phyloP scores from a whole-genome alignment of 495 filamentous ascomycete genomes.

The Aspergillus kassunensis region DNA sequence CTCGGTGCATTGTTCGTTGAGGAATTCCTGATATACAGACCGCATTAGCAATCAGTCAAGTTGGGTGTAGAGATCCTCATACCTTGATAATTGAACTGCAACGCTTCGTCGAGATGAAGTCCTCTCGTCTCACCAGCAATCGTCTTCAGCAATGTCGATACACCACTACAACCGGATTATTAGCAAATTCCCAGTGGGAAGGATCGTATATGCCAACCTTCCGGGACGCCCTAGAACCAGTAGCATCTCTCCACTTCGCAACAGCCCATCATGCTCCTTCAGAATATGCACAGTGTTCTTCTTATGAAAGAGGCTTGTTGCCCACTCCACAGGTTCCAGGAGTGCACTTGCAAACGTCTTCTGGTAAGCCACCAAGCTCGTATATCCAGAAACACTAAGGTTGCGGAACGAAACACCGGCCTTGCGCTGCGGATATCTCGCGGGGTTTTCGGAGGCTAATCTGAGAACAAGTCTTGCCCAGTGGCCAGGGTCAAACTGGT shows the following conservation, averaged over 20 bases:
- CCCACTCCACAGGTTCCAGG: background rate
- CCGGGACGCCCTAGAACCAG: conserved; percentile 8
- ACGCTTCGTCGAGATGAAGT: conserved; percentile 54
- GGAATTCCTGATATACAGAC: conserved; percentile 37
- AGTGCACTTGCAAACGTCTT: conserved; percentile 16
- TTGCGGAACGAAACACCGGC: conserved; percentile 22
- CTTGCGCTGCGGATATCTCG: conserved; percentile 15
- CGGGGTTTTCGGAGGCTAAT: conserved; percentile 36
- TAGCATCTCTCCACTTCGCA: conserved; percentile 17
- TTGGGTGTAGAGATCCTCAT: conserved; percentile 29
- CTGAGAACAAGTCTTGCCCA: conserved; percentile 1
- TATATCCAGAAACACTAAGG: conserved; percentile 21
- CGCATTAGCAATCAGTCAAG: too few species aligned
- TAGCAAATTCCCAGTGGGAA: too few species aligned
- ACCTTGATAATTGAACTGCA: conserved; percentile 73
- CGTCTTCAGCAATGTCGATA: conserved; percentile 67
- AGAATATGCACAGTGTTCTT: conserved; percentile 8
- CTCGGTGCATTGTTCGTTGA: conserved; percentile 59
- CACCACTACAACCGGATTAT: too few species aligned
- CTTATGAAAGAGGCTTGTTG: conserved; percentile 1
- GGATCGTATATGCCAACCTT: conserved; percentile 2
- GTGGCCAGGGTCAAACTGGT: background rate
- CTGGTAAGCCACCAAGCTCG: conserved; percentile 18
- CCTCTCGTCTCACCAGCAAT: conserved; percentile 69
- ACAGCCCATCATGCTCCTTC: conserved; percentile 15